Conservation (phyloP, 768 basidiomycete genomes). For the Galerina marginata region DNA sequence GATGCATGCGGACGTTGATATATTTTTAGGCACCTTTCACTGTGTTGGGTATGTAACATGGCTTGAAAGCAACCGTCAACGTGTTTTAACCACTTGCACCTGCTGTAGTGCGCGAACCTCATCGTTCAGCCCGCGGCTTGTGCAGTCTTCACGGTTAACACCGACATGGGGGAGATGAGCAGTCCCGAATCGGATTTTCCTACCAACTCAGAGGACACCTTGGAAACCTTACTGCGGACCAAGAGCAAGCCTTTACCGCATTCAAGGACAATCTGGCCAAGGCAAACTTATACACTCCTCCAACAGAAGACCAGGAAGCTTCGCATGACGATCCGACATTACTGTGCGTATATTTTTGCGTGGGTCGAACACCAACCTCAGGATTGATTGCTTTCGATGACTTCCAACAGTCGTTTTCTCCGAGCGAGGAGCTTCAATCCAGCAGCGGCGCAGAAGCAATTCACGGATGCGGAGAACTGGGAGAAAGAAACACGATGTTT, state of each 20-base stretch:
- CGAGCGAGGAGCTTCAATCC: conserved; percentile 77
- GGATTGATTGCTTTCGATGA: not conserved
- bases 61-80: too few species aligned
- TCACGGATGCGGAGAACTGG: conserved; percentile 70
- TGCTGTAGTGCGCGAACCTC: too few species aligned
- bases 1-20: too few species aligned
- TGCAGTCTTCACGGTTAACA: too few species aligned
- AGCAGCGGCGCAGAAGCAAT: conserved; percentile 70
- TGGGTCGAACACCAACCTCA: not conserved
- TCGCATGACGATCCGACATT: conserved; percentile 73
- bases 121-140: too few species aligned
- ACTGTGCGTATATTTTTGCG: conserved; percentile 47
- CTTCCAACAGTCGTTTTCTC: conserved; percentile 69
- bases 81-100: too few species aligned
- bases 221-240: conserved; percentile 55
- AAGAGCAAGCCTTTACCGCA: conserved; percentile 50
- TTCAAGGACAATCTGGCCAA: conserved; percentile 60
- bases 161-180: conserved; percentile 1
- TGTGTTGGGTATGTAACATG: too few species aligned
- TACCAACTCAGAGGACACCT: conserved; percentile 50
- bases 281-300: conserved; percentile 56
- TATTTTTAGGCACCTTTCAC: too few species aligned
- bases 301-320: conserved; percentile 34
- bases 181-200: not conserved
- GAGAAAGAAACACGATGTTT: conserved; percentile 66